Evolutionary conservation across 768 basidiomycete genomes (phyloP), one percentile per base, ranked within the genome.

Genomic region (Filobasidium floriforme): DNA sequence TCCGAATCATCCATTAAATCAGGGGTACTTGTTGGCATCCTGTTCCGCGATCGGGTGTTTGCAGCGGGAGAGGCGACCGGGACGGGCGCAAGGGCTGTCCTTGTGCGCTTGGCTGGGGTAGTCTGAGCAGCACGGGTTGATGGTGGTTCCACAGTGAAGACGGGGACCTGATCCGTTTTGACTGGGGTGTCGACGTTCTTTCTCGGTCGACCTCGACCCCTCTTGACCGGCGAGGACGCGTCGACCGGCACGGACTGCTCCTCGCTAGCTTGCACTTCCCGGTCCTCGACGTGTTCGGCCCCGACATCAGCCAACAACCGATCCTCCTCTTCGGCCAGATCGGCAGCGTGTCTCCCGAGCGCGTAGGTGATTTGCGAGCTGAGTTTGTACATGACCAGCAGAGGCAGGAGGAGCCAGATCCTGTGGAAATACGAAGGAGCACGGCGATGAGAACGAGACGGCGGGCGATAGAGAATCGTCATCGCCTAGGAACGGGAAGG

Each of bases 391-490:
- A 86, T 73, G 59, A 90, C 85, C 70, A 88, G 74, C 32, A 80
- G 72, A 1, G 90, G 90, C 26, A 90, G 71, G 51, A 90, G 73
- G 63, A 92, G 78, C 90, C 90, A 92, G n/a, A 88, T 69, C 1
- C 89, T 90, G 61, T 67, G 66, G 3, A n/a, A 9, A 37, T 37
- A 37, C 32, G 32, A 37, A 37, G 32, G 9, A 4, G 73, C 84
- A 85, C 41, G 61, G 67, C 46, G 14, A 70, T n/a, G 37, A 41
- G 63, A 19, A 29, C 22, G 28, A 61, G 60, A 6, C 4, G 44
- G 52, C 14, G 22, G 22, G 22, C 46, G 46, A 9, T 9, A 6
- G 46, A 12, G 22, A 18, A 49, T 49, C 46, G 46, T n/a, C n/a
- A n/a, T n/a, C n/a, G n/a, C n/a, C n/a, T n/a, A n/a, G n/a, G n/a